Base-by-base conservation (phyloP, 1,139 yeast species). In the Zygotorulaspora mrakii region DNA sequence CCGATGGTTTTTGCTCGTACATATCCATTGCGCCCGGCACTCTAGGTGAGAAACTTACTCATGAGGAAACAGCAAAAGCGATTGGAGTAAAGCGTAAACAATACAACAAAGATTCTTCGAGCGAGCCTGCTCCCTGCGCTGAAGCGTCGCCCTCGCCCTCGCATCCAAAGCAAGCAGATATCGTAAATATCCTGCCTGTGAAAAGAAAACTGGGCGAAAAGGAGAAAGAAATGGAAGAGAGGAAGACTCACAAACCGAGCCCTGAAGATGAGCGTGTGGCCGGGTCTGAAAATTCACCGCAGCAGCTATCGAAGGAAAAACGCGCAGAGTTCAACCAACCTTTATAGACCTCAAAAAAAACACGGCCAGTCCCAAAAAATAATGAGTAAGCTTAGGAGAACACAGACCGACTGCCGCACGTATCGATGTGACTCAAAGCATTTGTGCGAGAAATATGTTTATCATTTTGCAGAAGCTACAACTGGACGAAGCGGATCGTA, bases 1-100 rank as follows among this genome's bases (percentile, higher is more conserved):
- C 95, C 0, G 99, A 94, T 62, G 98, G 98, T 16, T 89, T 87
- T 39, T 85, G 96, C 53, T 83, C 96, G 1, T 72, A 73, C 28
- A 62, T 87, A 2, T 62, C 66, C 4, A 77, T 85, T 43, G 73
- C 71, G 3, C 58, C 62, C 1, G 72, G 65, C 1, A 70, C 73
- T 14, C 71, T 85, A 37, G 94, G 94, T 1, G 68, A 62, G 26
- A 53, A 37, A 23, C 21, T 35, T 17, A 31, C 23, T 5, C 10
- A 23, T 13, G 39, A 33, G 24, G 17, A 24, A 14, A 31, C n/a
- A 24, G 18, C 16, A 9, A 17, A 13, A 25, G 21, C n/a, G 12
- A 24, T 24, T 9, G 27, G 27, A 7, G 13, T 5, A 24, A 11
- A 5, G n/a, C 23, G 29, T 18, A 27, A 14, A 18, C 11, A 17